Base-by-base conservation (phyloP, 129 eudicot species). In the Tagetes patula region DNA sequence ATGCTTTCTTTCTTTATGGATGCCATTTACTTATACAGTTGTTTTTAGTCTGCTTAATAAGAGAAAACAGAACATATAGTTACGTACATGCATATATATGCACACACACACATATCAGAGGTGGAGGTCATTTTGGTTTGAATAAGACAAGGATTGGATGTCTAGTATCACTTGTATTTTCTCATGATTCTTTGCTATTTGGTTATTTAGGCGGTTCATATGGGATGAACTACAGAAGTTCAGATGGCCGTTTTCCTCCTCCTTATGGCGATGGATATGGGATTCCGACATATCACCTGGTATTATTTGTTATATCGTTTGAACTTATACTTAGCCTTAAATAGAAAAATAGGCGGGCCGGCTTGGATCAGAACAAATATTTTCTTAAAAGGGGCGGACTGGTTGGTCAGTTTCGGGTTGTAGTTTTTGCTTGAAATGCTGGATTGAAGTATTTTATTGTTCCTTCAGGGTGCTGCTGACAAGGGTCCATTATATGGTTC, bases 401-500 rank as follows among this genome's bases (percentile, higher is more conserved):
- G 67, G 30, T 2, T 10, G 3, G 67, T 12, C 33, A 37, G 8
- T 37, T 60, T 34, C 4, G 12, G 67, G 30, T 36, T 61, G 58
- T 69, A 50, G 54, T 53, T 42, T 55, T n/a, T 59, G 11, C 69
- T 31, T 54, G 41, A 13, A 47, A 58, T 20, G 45, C 10, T 72
- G 43, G 55, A 60, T 69, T 69, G 73, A 69, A 69, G 73, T 49
- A 38, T 52, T 55, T 72, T 20, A 59, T 10, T 65, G 76, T 66
- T 78, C 73, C 55, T 32, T 76, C 83, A 92, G 96, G 91, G 90
- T 84, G 82, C 87, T 75, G 79, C 83, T 75, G 91, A 85, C 83
- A 89, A 89, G 84, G 98, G 86, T 79, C 61, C 81, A 72, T 30
- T 78, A 13, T 87, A 92, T 81, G 98, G 88, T 76, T 74, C 88